These are phyloP conservation scores for Claviceps citrina DNA, from an alignment of 2,329 filamentous ascomycete species.

Conservation along the genomic window DNA sequence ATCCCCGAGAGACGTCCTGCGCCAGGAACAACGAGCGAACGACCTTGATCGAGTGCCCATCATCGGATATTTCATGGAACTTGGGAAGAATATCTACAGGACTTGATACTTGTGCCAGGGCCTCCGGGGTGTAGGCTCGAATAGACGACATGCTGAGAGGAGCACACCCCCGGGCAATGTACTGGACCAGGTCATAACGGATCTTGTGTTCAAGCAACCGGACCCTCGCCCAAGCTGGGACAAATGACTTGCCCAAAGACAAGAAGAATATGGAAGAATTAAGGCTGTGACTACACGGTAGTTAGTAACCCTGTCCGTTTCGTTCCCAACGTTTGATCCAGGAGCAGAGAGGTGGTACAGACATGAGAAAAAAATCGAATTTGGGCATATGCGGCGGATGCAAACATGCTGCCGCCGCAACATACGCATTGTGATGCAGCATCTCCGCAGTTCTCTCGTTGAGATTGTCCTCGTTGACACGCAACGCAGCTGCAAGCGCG, in stretches of 20 bases:
- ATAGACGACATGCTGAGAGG: slow-evolving; percentile 32
- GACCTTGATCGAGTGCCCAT: slow-evolving; percentile 71
- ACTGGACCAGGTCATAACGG: slow-evolving; percentile 57
- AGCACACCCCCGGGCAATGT: slow-evolving; percentile 52
- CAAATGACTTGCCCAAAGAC: slow-evolving; percentile 47
- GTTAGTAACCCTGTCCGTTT: background rate
- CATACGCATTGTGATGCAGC: slow-evolving; percentile 45
- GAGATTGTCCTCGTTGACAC: slow-evolving; percentile 39
- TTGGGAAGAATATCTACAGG: slow-evolving; percentile 32
- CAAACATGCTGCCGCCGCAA: slow-evolving; percentile 41
- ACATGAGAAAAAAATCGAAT: slow-evolving; percentile 66
- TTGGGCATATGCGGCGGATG: slow-evolving; percentile 49
- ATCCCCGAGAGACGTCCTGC: slow-evolving; percentile 33
- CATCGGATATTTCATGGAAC: slow-evolving; percentile 42
- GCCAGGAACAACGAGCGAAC: slow-evolving; percentile 54
- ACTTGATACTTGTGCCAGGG: slow-evolving; percentile 24
- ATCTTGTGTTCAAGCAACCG: slow-evolving; percentile 73
- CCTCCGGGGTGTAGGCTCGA: slow-evolving; percentile 38
- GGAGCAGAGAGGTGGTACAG: slow-evolving; percentile 11
- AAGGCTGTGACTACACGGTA: slow-evolving; percentile 49
- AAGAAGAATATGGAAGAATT: slow-evolving; percentile 62
- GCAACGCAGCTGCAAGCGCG: slow-evolving; percentile 42
- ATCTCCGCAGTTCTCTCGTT: slow-evolving; percentile 43
- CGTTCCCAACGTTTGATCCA: too few relatives aligned
- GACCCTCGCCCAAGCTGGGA: slow-evolving; percentile 43